Conservation (phyloP, 2,329 filamentous ascomycete species). For the Pyrenophora tritici-repentis region DNA sequence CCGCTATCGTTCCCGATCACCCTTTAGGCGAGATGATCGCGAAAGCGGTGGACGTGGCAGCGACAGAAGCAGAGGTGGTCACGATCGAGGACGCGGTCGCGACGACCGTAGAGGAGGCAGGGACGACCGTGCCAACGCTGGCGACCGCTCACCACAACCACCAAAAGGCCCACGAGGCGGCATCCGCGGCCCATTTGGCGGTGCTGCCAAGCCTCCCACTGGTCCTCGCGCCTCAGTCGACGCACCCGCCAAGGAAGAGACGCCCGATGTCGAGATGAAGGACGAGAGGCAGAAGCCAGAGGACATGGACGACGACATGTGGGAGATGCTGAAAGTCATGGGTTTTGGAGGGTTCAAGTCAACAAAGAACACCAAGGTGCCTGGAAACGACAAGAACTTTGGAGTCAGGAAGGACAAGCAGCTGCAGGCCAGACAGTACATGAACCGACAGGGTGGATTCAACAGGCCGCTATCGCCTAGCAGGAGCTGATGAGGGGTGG, state of each 20-base stretch:
- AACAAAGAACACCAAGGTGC: conserved; percentile 87
- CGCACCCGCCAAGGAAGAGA: conserved; percentile 20
- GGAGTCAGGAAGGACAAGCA: conserved; percentile 90
- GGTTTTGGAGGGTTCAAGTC: conserved; percentile 84
- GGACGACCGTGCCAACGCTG: conserved; percentile 12
- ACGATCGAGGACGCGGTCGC: conserved; percentile 17
- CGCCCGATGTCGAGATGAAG: conserved; percentile 37
- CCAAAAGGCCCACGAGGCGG: conserved; percentile 33
- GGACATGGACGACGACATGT: conserved; percentile 65
- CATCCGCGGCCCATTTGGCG: conserved; percentile 7
- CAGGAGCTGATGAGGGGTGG: conserved; percentile 16
- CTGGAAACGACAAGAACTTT: conserved; percentile 79
- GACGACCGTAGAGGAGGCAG: conserved; percentile 19
- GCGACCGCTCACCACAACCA: conserved; percentile 27
- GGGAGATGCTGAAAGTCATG: conserved; percentile 83
- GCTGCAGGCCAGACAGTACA: conserved; percentile 95
- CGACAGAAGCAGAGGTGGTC: conserved; percentile 14
- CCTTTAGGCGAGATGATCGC: conserved; percentile 27
- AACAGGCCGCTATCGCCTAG: conserved; percentile 71
- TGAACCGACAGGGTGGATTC: conserved; percentile 83
- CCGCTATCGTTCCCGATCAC: conserved; percentile 39
- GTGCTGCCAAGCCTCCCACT: conserved; percentile 15
- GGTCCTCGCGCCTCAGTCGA: conserved; percentile 10
- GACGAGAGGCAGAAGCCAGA: conserved; percentile 33
- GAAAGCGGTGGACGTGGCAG: conserved; percentile 22